Base-by-base conservation (phyloP, 768 basidiomycete species). In the Xerocomus potaroensis region DNA sequence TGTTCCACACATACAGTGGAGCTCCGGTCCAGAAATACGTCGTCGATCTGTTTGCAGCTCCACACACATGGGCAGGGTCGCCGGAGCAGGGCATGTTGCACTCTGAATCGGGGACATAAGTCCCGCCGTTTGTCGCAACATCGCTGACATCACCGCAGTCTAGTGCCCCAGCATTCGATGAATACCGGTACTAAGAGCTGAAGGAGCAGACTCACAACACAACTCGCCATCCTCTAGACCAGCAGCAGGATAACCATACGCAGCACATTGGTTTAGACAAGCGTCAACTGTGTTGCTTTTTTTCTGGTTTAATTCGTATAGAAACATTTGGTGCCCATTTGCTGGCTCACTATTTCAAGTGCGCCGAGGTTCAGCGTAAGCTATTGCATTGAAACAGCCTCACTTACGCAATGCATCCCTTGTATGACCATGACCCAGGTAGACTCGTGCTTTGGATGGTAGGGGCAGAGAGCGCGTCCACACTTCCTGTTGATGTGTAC, bases 91-190 rank as follows among this genome's bases (percentile, higher is more conserved):
- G 68, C 19, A 72, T 63, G 26, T 59, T 59, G 41, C 78, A 80
- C 8, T 76, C 63, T 0, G 67, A 61, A 31, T 68, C 73, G 0
- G 68, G 43, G n/a, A 63, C 62, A 19, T 63, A 52, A 0, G 57
- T 55, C 14, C 61, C 71, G 14, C 60, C 55, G 11, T 71, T 67
- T 32, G 55, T 32, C 1, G 63, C 44, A 11, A 84, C 73, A 48
- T 88, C 79, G 3, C 65, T 63, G 9, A 74, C 55, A 59, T 90
- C 88, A 41, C 88, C 87, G 47, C 87, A 89, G 62, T 77, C 87
- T 87, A 40, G 3, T 5, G 33, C 29, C 3, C 22, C 24, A 35
- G 31, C 18, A 29, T n/a, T 18, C 9, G 10, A 9, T n/a, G n/a
- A n/a, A n/a, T n/a, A n/a, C n/a, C n/a, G n/a, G 41, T 5, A 12